phyloP scores from a whole-genome alignment of 2,329 filamentous ascomycete genomes.

The Phoma sp. region DNA sequence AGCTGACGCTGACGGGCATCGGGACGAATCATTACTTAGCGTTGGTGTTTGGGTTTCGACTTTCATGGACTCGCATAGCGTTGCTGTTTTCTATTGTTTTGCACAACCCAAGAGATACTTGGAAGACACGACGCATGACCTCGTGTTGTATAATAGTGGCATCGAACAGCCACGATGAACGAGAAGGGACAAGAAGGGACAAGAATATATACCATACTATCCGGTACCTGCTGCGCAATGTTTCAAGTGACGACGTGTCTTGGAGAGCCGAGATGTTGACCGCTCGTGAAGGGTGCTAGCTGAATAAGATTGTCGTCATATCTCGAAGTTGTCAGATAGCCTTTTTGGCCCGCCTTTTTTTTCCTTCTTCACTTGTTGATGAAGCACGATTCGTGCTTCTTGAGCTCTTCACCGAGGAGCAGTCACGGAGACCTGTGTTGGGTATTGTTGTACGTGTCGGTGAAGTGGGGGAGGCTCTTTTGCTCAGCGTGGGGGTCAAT shows the following conservation, averaged over 20 bases:
- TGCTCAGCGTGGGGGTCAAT: conserved; percentile 7
- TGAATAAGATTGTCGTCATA: neutral
- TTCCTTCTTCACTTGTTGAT: no score
- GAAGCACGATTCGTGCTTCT: neutral
- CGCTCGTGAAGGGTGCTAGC: neutral
- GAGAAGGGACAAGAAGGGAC: neutral
- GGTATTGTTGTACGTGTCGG: neutral
- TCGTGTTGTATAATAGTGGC: conserved; percentile 18
- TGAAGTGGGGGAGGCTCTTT: conserved; percentile 1
- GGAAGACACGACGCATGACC: conserved; percentile 18
- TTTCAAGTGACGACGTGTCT: neutral
- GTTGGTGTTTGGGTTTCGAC: conserved; percentile 18
- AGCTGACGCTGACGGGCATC: conserved; percentile 2
- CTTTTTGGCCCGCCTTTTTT: no score
- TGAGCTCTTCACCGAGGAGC: neutral
- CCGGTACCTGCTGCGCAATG: neutral
- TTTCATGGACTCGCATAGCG: conserved; percentile 16
- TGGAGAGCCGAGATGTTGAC: conserved; percentile 11
- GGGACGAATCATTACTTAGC: conserved; percentile 3
- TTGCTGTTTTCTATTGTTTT: conserved; percentile 12
- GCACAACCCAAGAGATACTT: conserved; percentile 8
- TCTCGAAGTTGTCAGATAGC: neutral
- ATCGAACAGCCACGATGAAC: neutral
- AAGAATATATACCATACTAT: conserved; percentile 1
- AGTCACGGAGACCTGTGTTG: neutral